Conservation (phyloP, 2,329 filamentous ascomycete species). For the Cladosporium sp. region DNA sequence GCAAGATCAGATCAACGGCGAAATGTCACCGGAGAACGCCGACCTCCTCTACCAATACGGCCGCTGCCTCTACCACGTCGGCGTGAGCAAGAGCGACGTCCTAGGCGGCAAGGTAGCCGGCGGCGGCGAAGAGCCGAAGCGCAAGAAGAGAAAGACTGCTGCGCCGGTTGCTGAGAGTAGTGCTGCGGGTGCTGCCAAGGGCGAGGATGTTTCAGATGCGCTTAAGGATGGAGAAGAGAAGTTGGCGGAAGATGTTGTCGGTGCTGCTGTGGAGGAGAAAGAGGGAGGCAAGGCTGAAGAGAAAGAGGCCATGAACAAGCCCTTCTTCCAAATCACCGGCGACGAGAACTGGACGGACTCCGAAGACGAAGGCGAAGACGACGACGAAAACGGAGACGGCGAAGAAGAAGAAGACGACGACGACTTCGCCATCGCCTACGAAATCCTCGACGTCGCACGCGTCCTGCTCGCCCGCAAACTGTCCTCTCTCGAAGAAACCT, state of each 20-base stretch:
- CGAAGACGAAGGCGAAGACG: slow-evolving; percentile 54
- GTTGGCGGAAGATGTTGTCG: slow-evolving; percentile 32
- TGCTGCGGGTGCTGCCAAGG: slow-evolving; percentile 22
- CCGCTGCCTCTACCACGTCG: slow-evolving; percentile 87
- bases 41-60: slow-evolving; percentile 94
- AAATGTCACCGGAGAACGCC: slow-evolving; percentile 84
- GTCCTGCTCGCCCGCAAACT: slow-evolving; percentile 56
- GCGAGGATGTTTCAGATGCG: slow-evolving; percentile 29
- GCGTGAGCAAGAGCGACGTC: slow-evolving; percentile 90
- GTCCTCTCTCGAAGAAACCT: slow-evolving; percentile 27
- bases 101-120: slow-evolving; percentile 71
- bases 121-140: slow-evolving; percentile 41
- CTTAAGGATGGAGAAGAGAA: slow-evolving; percentile 30
- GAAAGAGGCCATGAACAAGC: slow-evolving; percentile 46
- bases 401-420: slow-evolving; percentile 51
- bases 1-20: slow-evolving; percentile 86
- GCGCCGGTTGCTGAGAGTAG: slow-evolving; percentile 24
- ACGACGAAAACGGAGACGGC: slow-evolving; percentile 37
- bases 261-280: slow-evolving; percentile 41
- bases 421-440: slow-evolving; percentile 60
- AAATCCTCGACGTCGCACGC: slow-evolving; percentile 59
- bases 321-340: slow-evolving; percentile 85
- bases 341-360: slow-evolving; percentile 91
- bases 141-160: slow-evolving; percentile 40
- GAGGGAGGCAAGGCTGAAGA: slow-evolving; percentile 36